Percentiles rank a stretch among this genome's conserved stretches.
These are phyloP conservation scores for Rutstroemia sp. DNA, from an alignment of 2,329 filamentous ascomycete genomes.

Conservation along the genomic window DNA sequence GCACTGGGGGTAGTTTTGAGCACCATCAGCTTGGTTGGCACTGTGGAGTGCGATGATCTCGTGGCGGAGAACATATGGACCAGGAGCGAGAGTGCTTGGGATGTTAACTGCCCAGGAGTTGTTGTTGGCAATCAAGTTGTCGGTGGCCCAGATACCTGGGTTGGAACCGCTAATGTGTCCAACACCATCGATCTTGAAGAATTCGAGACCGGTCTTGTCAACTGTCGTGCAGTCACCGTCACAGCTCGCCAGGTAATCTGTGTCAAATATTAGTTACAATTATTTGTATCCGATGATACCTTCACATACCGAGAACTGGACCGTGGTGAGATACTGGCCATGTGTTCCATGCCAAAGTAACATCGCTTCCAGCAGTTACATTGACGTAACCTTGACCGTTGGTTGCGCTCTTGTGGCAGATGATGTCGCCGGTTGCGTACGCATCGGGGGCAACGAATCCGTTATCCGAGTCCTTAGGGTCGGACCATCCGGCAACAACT, in stretches of 20 bases:
- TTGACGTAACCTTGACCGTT: conserved; percentile 35
- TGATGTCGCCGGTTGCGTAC: conserved; percentile 38
- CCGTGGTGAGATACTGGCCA: conserved; percentile 43
- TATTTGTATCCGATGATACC: too few relatives aligned
- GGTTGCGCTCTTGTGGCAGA: conserved; percentile 40
- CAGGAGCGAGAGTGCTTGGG: conserved; percentile 34
- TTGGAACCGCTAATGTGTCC: conserved; percentile 29
- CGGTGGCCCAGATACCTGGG: conserved; percentile 36
- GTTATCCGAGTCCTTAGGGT: conserved; percentile 39
- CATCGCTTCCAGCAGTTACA: conserved; percentile 38
- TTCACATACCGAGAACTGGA: conserved; percentile 19
- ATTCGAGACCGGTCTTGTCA: conserved; percentile 33
- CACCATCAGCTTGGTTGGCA: conserved; percentile 33
- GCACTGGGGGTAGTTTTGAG: conserved; percentile 45
- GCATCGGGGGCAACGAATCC: conserved; percentile 42
- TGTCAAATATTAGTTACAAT: conserved; percentile 7
- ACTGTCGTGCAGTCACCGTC: conserved; percentile 34
- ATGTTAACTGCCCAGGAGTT: conserved; percentile 44
- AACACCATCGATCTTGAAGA: conserved; percentile 38
- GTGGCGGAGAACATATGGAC: conserved; percentile 44
- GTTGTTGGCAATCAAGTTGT: conserved; percentile 45
- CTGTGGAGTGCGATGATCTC: conserved; percentile 30
- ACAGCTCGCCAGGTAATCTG: conserved; percentile 25
- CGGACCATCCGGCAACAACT: conserved; percentile 46
- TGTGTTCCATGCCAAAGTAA: conserved; percentile 41